These are phyloP conservation scores for Fusarium cyanostomum DNA, from an alignment of 2,329 filamentous ascomycete genomes.

Conservation along the genomic window DNA sequence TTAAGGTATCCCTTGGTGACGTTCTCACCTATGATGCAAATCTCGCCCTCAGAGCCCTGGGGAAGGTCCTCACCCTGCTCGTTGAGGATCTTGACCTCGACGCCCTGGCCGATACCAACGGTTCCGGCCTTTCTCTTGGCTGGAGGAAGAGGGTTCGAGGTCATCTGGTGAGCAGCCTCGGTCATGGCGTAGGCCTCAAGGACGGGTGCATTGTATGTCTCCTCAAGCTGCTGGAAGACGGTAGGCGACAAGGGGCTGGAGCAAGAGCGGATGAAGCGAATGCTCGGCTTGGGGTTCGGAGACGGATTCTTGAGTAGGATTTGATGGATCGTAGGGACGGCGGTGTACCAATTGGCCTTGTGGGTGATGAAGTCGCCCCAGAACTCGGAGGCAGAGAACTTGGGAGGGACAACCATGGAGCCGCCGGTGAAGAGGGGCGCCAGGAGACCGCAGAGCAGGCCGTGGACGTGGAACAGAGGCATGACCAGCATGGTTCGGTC, in stretches of 20 bases:
- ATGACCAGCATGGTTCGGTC: conserved; percentile 89
- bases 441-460: conserved; percentile 83
- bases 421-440: conserved; percentile 79
- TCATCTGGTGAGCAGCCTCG: conserved; percentile 88
- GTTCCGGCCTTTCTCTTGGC: conserved; percentile 81
- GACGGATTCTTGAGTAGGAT: conserved; percentile 80
- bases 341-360: conserved; percentile 90
- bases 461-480: conserved; percentile 91
- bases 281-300: conserved; percentile 73
- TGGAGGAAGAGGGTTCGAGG: conserved; percentile 76
- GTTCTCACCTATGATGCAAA: conserved; percentile 83
- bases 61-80: conserved; percentile 72
- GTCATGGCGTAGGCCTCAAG: conserved; percentile 95
- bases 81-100: conserved; percentile 82
- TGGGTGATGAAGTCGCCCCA: conserved; percentile 80
- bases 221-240: conserved; percentile 81
- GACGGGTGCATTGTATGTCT: conserved; percentile 79
- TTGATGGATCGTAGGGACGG: conserved; percentile 92
- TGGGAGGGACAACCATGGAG: conserved; percentile 79
- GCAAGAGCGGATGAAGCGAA: conserved; percentile 89
- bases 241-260: conserved; percentile 85
- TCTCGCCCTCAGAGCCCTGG: conserved; percentile 78
- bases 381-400: conserved; percentile 85
- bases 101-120: conserved; percentile 84
- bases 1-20: conserved; percentile 88